phyloP scores from a whole-genome alignment of 768 basidiomycete genomes.

The Amyloporia xantha region DNA sequence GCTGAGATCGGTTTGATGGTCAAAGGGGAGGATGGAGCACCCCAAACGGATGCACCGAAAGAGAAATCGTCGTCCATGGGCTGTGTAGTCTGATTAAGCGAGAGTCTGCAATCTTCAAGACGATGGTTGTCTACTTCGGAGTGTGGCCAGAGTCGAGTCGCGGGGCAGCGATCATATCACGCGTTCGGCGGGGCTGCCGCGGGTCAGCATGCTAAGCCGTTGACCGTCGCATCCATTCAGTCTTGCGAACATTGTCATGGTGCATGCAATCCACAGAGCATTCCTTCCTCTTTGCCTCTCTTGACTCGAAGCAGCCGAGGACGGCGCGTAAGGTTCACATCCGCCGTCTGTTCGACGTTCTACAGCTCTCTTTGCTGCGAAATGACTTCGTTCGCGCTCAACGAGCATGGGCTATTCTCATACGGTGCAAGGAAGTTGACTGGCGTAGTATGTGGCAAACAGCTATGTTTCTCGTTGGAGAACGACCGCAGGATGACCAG shows the following conservation, averaged over 20 bases:
- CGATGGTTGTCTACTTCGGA: too few species aligned
- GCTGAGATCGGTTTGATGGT: constrained; percentile 20
- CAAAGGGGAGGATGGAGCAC: constrained; percentile 30
- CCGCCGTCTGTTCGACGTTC: constrained; percentile 65
- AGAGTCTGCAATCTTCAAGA: too few species aligned
- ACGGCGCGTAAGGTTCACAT: constrained; percentile 67
- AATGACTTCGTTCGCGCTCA: constrained; percentile 57
- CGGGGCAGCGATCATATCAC: not conserved
- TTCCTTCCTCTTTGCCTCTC: constrained; percentile 56
- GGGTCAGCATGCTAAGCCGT: too few species aligned
- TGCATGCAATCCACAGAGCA: constrained; percentile 24
- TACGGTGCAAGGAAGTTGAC: constrained; percentile 69
- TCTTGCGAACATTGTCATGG: not conserved
- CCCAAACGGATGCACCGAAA: constrained; percentile 74
- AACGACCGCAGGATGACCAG: constrained; percentile 6
- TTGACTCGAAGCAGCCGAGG: constrained; percentile 39
- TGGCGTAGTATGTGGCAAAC: constrained; percentile 71
- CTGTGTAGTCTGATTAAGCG: too few species aligned
- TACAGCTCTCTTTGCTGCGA: constrained; percentile 65
- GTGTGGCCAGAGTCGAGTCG: too few species aligned
- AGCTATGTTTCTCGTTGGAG: constrained; percentile 50
- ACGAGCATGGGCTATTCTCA: constrained; percentile 68
- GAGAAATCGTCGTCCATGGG: constrained; percentile 67
- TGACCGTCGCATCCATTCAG: too few species aligned
- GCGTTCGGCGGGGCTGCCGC: not conserved